Evolutionary conservation across 345 rosid species (phyloP).

Genomic region (Cardamine chenopodiifolia): DNA sequence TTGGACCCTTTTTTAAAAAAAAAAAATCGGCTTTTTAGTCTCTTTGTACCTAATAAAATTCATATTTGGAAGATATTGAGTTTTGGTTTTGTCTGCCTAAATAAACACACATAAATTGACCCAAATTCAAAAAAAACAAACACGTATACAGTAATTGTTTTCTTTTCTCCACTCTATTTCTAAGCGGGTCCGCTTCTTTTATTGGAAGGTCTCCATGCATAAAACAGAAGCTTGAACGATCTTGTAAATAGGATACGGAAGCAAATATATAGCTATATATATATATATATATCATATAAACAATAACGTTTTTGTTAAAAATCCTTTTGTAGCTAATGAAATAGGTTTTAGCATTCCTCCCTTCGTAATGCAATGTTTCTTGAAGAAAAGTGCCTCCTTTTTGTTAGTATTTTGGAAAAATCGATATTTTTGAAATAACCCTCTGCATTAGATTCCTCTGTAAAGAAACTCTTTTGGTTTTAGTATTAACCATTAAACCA

Average conservation of each 20-base stretch:
- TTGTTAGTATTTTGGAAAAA: not conserved
- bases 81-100: constrained; percentile 32
- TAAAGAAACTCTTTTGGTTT: not conserved
- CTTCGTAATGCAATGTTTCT: not conserved
- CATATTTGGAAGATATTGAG: constrained; percentile 27
- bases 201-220: constrained; percentile 15
- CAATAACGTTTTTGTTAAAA: not conserved
- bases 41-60: constrained; percentile 10
- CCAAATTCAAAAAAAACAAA: not conserved
- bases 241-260: not conserved
- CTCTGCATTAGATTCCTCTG: not conserved
- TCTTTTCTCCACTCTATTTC: constrained; percentile 2
- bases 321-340: not conserved
- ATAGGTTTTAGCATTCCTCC: not conserved
- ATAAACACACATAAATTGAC: constrained; percentile 10
- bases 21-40: not conserved
- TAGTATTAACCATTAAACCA: not conserved
- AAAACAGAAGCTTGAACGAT: constrained; percentile 14
- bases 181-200: constrained; percentile 8
- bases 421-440: not conserved
- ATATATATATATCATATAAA: not conserved
- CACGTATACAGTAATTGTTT: not conserved
- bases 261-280: not conserved
- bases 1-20: constrained; percentile 25
- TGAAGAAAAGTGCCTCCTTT: not conserved